A percentile compares a stretch with the other conserved stretches of the same genome.
Conservation (phyloP, 106 monocot genomes). For the Platanthera guangdongensis region DNA sequence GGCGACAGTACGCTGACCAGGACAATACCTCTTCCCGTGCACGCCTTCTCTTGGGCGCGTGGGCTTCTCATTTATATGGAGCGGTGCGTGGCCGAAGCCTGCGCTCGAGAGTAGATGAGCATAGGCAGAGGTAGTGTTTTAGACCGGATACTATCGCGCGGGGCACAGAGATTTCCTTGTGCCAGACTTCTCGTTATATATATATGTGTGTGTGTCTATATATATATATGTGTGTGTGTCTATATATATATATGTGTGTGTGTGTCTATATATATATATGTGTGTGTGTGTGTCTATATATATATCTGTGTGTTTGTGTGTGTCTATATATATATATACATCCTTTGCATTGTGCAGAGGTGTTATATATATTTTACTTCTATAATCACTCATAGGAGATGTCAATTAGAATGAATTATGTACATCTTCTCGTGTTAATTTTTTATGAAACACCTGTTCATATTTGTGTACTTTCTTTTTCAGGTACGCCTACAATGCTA, state of each 20-base stretch:
- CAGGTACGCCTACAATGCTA: conserved; percentile 79
- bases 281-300: background rate
- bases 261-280: background rate
- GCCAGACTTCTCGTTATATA: no score
- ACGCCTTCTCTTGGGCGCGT: no score
- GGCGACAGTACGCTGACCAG: no score
- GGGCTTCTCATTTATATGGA: no score
- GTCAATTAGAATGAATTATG: background rate
- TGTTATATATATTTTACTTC: background rate
- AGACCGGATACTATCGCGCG: no score
- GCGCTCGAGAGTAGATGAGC: no score
- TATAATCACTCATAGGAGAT: background rate
- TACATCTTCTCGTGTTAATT: background rate
- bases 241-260: background rate
- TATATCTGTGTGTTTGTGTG: background rate
- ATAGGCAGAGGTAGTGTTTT: no score
- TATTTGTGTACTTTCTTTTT: conserved; percentile 6
- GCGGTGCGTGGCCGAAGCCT: no score
- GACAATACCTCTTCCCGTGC: no score
- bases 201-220: no score
- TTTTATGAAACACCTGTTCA: background rate
- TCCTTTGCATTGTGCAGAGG: background rate
- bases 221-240: no score
- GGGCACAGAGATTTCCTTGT: no score
- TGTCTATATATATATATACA: background rate